Percentiles rank a stretch among this genome's conserved stretches.
phyloP scores from a whole-genome alignment of 208 protist species.

The Crithidia brevicula region DNA sequence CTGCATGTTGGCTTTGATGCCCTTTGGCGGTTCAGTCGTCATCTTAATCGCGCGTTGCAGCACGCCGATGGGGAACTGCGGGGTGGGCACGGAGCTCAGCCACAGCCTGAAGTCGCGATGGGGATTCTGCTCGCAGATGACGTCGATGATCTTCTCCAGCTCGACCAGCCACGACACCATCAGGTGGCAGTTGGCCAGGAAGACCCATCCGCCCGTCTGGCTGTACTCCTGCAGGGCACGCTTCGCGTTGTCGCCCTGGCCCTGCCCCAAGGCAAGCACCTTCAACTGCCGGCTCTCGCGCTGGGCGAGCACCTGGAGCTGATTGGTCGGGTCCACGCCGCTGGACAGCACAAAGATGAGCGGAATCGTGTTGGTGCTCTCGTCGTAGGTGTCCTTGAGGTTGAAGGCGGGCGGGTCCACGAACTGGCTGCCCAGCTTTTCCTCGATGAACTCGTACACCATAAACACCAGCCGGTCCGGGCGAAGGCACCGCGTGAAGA shows the following conservation, averaged over 20 bases:
- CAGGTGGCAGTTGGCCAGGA: slow-evolving; percentile 99
- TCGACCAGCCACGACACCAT: slow-evolving; percentile 97
- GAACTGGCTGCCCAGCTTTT: slow-evolving; percentile 94
- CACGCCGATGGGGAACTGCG: slow-evolving; percentile 97
- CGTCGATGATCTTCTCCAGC: slow-evolving; percentile 98
- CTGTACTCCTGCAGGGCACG: slow-evolving; percentile 93
- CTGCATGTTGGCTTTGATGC: slow-evolving; percentile 97
- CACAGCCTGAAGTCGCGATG: slow-evolving; percentile 98
- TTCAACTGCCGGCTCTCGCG: slow-evolving; percentile 84
- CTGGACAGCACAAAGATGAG: slow-evolving; percentile 98
- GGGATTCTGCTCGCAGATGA: slow-evolving; percentile 85
- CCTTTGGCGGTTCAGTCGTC: slow-evolving; percentile 98
- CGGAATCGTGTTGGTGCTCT: slow-evolving; percentile 93
- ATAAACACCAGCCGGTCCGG: slow-evolving; percentile 97
- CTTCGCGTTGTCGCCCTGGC: slow-evolving; percentile 96
- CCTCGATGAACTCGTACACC: slow-evolving; percentile 96
- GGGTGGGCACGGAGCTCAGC: slow-evolving; percentile 98
- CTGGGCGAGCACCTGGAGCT: slow-evolving; percentile 93
- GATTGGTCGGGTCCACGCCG: slow-evolving; percentile 97
- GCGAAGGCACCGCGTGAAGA: slow-evolving; percentile 97
- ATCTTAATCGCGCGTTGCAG: slow-evolving; percentile 98
- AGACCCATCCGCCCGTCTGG: slow-evolving; percentile 97
- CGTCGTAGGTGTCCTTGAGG: slow-evolving; percentile 94
- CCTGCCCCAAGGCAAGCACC: slow-evolving; percentile 97
- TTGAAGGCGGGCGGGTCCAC: slow-evolving; percentile 97